Evolutionary conservation across 306 rosid species (phyloP).

Genomic region (Cercis canadensis): DNA sequence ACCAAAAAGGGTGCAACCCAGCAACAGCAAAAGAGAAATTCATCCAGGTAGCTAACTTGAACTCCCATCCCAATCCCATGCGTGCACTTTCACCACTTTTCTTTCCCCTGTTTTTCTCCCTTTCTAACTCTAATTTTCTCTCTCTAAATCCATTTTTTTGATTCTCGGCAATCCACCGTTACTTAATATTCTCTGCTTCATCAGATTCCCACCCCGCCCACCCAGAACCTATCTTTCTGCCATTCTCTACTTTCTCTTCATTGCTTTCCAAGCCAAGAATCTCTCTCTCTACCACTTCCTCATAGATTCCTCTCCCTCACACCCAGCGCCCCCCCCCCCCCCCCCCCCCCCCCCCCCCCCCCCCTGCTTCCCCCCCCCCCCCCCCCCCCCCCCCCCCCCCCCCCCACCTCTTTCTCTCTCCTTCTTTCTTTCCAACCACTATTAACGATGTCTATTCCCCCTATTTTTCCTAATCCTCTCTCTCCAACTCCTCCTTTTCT

Average conservation of each 20-base stretch:
- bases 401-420: neutral
- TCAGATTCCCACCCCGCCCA: slow-evolving; percentile 66
- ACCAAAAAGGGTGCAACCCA: slow-evolving; percentile 20
- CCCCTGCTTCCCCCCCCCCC: too few species aligned
- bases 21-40: neutral
- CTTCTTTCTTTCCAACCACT: slow-evolving; percentile 47
- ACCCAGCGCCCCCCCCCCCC: too few species aligned
- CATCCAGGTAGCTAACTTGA: slow-evolving; percentile 20
- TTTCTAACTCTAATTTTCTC: too few species aligned
- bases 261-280: slow-evolving; percentile 87
- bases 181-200: slow-evolving; percentile 68
- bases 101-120: too few species aligned
- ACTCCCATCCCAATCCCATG: slow-evolving; percentile 23
- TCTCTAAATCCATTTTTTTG: slow-evolving; percentile 13
- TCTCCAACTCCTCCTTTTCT: slow-evolving; percentile 41
- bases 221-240: slow-evolving; percentile 48
- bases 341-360: too few species aligned
- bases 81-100: slow-evolving; percentile 34
- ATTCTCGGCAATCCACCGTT: slow-evolving; percentile 63
- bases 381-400: too few species aligned
- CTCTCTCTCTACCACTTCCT: slow-evolving; percentile 55
- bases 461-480: slow-evolving; percentile 47
- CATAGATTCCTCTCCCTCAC: slow-evolving; percentile 60
- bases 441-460: slow-evolving; percentile 61
- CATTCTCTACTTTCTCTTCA: slow-evolving; percentile 27